Base-by-base conservation (phyloP, 2,329 filamentous ascomycete species). In the Diaporthe destruens region DNA sequence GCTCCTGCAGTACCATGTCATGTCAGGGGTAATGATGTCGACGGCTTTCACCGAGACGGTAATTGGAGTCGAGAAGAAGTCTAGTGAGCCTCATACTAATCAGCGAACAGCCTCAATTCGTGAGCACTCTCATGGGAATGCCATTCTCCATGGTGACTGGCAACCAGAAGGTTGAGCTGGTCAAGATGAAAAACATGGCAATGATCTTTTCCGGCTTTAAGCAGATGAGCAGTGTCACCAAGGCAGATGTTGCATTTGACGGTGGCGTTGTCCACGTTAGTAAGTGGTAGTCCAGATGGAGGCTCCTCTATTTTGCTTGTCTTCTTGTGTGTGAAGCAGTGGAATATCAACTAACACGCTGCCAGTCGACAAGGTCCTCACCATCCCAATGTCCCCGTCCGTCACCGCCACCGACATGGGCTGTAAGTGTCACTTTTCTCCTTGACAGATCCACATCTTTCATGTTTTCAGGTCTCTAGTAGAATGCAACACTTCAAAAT, bases 241-340 rank as follows among this genome's bases (percentile, higher is more conserved):
- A 63, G 36, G 42, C 39, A 11, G 80, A 83, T 76, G 75, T 82
- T 44, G 67, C 54, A 23, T 80, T 81, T 74, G 77, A 76, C 29
- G 80, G 80, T 29, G 82, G 83, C 11, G 76, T 83, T 18, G 76
- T 84, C 34, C 82, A 84, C 73, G 76, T 83, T 4, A 79, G 61
- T 66, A 66, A 66, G 61, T 66, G 18, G 25, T 32, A 8, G 6
- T 49, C 1, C 5, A 20, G 36, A 20, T 32, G 20, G 29, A 29
- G 29, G 29, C 29, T 2, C 20, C 9, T n/a, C n/a, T 9, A 5
- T 29, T 39, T 34, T 14, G 29, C 6, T 4, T 20, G 3, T 25
- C 9, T 25, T n/a, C n/a, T 6, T 25, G 3, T 23, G 20, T 25
- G 12, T 23, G 20, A 42, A 59, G 16, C 14, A n/a, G 2, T 11